Evolutionary conservation across 2,329 filamentous ascomycete genomes (phyloP), one percentile per base, ranked within the genome.

Genomic region (Fusarium anguioides): DNA sequence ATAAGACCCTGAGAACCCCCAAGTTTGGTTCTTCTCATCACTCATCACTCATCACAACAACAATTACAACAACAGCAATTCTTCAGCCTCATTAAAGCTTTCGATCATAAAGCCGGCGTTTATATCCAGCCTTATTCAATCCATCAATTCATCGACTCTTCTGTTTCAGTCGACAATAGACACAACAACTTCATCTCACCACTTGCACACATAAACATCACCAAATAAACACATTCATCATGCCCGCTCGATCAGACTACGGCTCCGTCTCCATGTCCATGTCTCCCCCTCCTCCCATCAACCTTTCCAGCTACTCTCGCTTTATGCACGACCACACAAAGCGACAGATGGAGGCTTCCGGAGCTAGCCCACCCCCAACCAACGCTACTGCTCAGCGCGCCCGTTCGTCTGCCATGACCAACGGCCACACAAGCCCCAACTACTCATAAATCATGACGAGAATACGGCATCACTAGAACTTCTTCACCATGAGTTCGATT

Each of bases 291-390:
- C 78, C 80, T 49, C 80, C 78, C 12, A 80, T 81, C 42, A 83
- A 83, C 66, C 82, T 86, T 66, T 83, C 83, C 8, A 85, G 76
- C 48, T 91, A 91, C 70, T 79, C 87, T 15, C 83, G 83, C 60
- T 85, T 82, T 56, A 90, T 91, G 85, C 86, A 87, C 73, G 82
- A 85, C 53, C 87, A 90, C 78, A 90, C 88, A 63, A 88, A 87
- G 80, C 81, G 83, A 55, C 88, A 89, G 75, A 89, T 91, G 86
- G 86, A 90, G 63, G 80, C 81, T 6, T 81, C 82, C 12, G 81
- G 83, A 2, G 71, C 73, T 24, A 63, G 60, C 29, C 57, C 62
- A 11, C 42, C 66, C 27, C 49, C 66, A 20, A 31, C 39, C 39
- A 60, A 54, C 40, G 50, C 66, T 41, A 58, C 66, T 44, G 48